phyloP scores from a whole-genome alignment of 441 rosid species.

The Pelargonium citronellum region DNA sequence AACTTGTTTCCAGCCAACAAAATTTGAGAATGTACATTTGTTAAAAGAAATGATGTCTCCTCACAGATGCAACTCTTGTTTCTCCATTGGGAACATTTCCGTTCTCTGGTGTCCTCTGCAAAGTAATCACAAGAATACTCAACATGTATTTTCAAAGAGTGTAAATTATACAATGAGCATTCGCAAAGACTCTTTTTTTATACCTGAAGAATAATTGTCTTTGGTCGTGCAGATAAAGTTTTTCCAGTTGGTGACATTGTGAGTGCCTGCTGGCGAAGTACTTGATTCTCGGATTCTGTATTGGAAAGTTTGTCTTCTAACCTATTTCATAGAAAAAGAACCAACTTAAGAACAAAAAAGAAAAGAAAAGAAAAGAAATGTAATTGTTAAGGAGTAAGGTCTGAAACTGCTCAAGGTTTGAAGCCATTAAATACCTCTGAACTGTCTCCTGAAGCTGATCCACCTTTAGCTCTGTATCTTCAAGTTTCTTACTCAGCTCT shows the following conservation, averaged over 20 bases:
- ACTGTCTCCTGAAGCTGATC: conserved; percentile 95
- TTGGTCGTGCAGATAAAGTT: conserved; percentile 88
- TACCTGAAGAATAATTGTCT: conserved; percentile 95
- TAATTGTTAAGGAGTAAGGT: background rate
- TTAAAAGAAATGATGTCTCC: conserved; percentile 21
- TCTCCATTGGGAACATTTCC: conserved; percentile 73
- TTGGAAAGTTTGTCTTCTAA: conserved; percentile 84
- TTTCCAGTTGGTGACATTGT: conserved; percentile 96
- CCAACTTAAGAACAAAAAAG: conserved; percentile 15
- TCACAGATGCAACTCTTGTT: conserved; percentile 56
- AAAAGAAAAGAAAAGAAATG: no score
- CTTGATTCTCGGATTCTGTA: conserved; percentile 91
- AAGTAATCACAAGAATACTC: conserved; percentile 24
- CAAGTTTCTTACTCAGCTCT: conserved; percentile 71
- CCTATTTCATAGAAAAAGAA: conserved; percentile 38
- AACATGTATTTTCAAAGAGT: conserved; percentile 24
- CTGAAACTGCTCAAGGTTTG: background rate
- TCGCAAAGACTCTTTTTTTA: background rate
- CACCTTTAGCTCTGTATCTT: conserved; percentile 61
- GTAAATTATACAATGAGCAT: background rate
- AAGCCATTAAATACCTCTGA: conserved; percentile 56
- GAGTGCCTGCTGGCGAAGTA: conserved; percentile 89
- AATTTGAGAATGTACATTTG: conserved; percentile 8
- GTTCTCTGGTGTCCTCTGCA: conserved; percentile 88
- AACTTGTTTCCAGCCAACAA: conserved; percentile 13